Evolutionary conservation across 257 asterid species (phyloP).

Genomic region (Nicotiana sylvestris): DNA sequence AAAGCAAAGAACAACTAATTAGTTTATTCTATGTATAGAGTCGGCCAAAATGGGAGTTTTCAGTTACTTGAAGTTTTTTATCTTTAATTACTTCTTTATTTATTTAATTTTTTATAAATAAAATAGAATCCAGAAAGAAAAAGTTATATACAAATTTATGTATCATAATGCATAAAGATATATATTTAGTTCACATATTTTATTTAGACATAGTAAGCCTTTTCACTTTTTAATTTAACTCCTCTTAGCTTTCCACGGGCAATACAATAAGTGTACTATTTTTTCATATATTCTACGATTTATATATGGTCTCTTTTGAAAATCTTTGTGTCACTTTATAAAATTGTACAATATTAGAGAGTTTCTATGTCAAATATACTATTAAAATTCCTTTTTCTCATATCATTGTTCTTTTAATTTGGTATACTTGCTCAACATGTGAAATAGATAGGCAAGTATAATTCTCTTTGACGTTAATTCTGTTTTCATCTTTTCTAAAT

Average conservation of each 20-base stretch:
- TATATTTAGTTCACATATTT: background rate
- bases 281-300: background rate
- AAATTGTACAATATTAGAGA: no score
- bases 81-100: background rate
- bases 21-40: background rate
- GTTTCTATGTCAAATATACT: background rate
- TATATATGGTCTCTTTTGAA: background rate
- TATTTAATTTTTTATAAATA: background rate
- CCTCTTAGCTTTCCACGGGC: background rate
- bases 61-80: background rate
- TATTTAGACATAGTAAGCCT: background rate
- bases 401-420: background rate
- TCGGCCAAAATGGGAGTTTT: background rate
- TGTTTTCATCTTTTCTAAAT: no score
- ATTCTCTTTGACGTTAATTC: no score
- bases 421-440: no score
- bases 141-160: background rate
- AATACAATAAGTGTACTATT: background rate
- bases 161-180: background rate
- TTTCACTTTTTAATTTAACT: no score
- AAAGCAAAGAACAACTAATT: background rate
- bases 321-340: background rate
- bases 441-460: no score
- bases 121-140: background rate
- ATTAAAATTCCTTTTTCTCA: background rate